Base-by-base conservation (phyloP, 306 rosid genomes). In the Vigna hirtella region DNA sequence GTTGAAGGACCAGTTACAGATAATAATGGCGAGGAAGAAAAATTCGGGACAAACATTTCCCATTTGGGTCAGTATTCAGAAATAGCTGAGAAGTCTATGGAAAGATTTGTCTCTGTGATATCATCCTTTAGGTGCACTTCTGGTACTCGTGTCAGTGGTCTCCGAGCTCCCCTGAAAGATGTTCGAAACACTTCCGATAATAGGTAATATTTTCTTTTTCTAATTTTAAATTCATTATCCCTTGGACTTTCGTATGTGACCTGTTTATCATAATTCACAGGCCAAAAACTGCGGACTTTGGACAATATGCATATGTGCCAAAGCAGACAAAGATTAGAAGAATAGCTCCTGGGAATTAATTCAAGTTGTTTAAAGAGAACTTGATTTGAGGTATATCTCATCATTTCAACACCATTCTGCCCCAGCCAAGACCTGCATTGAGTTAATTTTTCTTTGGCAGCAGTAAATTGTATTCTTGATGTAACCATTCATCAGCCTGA, bases 71-170 rank as follows among this genome's bases (percentile, higher is more conserved):
- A 80, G 40, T 95, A 95, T 78, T 91, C 97, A 30, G 86, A 88
- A 79, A 85, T 95, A 91, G 90, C 99, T 40, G 90, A 84, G 89
- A 91, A 86, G 78, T 94, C 97, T 1, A 65, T 92, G 88, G 97
- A 94, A 82, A 93, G 58, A 57, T 94, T 92, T 86, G 93, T 86
- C 58, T 89, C 97, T 32, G 76, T 86, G 30, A 83, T 94, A 72
- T 90, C 93, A 47, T 81, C 97, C 62, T 89, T 90, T 70, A 79
- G 74, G 84, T 90, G 56, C 83, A 53, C 97, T 13, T 84, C 93
- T 40, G 93, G 98, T 76, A 87, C 99, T 81, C 97, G 94, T 26
- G 98, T 94, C 49, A 95, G 99, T 47, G 97, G 98, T 62, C 98
- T 95, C 68, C 91, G 96, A 59, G 96, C 99, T 79, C 98, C 98